A percentile compares a stretch with the other conserved stretches of the same genome.
phyloP scores from a whole-genome alignment of 2,329 filamentous ascomycete genomes.

The Bimuria novae-zelandiae region DNA sequence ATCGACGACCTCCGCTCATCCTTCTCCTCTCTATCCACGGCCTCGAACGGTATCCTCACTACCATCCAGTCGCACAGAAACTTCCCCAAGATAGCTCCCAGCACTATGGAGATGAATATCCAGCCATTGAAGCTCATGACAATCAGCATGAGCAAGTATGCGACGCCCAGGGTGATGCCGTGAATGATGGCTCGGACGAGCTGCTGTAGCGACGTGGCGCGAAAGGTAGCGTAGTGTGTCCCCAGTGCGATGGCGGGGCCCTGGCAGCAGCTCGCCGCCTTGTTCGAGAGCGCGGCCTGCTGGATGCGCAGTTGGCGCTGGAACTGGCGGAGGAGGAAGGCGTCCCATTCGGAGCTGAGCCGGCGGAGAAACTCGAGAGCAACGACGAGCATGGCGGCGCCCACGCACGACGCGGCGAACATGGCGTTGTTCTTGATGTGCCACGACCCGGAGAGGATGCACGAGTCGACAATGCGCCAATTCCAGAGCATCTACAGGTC shows the following conservation, averaged over 20 bases:
- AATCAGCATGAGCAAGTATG: conserved; percentile 78
- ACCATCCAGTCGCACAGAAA: conserved; percentile 72
- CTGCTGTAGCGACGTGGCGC: conserved; percentile 68
- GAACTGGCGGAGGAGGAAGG: conserved; percentile 63
- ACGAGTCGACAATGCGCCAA: conserved; percentile 73
- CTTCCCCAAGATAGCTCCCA: conserved; percentile 73
- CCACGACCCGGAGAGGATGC: conserved; percentile 72
- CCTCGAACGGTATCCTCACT: conserved; percentile 32
- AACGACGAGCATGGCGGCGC: conserved; percentile 74
- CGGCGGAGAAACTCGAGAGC: conserved; percentile 74
- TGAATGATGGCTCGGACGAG: conserved; percentile 69
- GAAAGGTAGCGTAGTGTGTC: conserved; percentile 44
- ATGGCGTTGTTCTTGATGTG: conserved; percentile 69
- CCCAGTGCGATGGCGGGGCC: conserved; percentile 26
- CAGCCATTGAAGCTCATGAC: conserved; percentile 72
- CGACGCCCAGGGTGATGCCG: conserved; percentile 72
- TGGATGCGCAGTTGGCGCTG: conserved; percentile 37
- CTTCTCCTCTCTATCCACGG: conserved; percentile 23
- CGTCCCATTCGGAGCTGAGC: conserved; percentile 72
- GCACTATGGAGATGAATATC: conserved; percentile 79
- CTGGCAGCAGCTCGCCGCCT: conserved; percentile 30
- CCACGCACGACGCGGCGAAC: conserved; percentile 82
- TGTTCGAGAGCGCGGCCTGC: conserved; percentile 25
- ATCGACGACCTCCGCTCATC: conserved; percentile 27
- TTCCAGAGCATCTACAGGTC: conserved; percentile 81